Evolutionary conservation across 441 rosid genomes (phyloP).

Genomic region (Corymbia calophylla): DNA sequence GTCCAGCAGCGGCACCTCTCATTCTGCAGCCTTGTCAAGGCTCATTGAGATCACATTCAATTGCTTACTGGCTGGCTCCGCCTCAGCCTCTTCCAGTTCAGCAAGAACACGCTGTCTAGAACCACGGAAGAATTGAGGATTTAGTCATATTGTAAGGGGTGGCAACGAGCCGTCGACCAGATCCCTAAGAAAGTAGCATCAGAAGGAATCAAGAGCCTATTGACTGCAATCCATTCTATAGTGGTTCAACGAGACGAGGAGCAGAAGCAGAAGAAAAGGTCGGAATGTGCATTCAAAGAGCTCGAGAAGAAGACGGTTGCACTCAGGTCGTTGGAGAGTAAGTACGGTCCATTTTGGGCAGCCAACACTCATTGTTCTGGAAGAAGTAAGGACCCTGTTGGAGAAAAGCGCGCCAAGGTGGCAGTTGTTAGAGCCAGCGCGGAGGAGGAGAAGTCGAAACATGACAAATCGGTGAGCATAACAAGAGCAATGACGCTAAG

Average conservation of each 20-base stretch:
- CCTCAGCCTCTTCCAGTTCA: neutral
- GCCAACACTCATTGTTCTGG: neutral
- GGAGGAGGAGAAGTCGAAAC: neutral
- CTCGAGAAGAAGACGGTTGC: neutral
- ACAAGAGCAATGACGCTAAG: neutral
- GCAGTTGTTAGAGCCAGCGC: neutral
- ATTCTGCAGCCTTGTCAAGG: neutral
- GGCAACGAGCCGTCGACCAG: neutral
- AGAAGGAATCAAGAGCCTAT: neutral
- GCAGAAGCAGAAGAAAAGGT: neutral
- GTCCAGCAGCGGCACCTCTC: neutral
- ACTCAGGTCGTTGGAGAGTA: neutral
- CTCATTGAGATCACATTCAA: neutral
- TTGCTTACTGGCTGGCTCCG: neutral
- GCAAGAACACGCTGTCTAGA: neutral
- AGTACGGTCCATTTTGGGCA: neutral
- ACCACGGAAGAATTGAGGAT: neutral
- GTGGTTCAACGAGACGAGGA: neutral
- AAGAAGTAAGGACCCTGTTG: neutral
- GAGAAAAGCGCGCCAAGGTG: neutral
- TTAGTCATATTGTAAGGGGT: neutral
- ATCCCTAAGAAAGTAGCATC: neutral
- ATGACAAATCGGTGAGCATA: neutral
- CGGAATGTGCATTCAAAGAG: neutral
- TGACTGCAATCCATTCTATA: neutral